Conservation (phyloP, 495 filamentous ascomycete genomes). For the Annulohypoxylon moriforme region DNA sequence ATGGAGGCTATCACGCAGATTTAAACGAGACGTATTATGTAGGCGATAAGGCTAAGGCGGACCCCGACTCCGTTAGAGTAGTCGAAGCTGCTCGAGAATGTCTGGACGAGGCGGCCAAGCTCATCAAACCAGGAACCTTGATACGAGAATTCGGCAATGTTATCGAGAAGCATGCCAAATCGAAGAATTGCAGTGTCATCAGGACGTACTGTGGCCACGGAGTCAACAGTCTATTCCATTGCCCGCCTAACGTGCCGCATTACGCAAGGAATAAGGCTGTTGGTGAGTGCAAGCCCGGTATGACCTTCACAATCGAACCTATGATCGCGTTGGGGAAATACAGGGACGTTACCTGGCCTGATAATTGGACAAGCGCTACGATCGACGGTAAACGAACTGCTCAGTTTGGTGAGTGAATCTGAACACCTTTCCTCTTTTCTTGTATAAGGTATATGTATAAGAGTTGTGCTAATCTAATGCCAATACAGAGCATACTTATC, state of each 20-base stretch:
- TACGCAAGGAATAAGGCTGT: constrained; percentile 94
- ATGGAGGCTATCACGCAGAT: constrained; percentile 88
- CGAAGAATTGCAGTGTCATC: constrained; percentile 80
- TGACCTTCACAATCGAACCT: constrained; percentile 94
- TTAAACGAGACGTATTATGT: constrained; percentile 95
- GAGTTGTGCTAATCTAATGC: constrained; percentile 16
- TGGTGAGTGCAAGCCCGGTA: constrained; percentile 84
- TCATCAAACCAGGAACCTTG: constrained; percentile 87
- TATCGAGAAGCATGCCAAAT: constrained; percentile 89
- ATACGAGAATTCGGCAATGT: constrained; percentile 86
- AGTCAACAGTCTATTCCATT: constrained; percentile 87
- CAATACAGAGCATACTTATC: constrained; percentile 82
- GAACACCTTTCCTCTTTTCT: background rate
- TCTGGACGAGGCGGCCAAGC: constrained; percentile 81
- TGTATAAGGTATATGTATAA: background rate
- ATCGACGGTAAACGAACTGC: constrained; percentile 84
- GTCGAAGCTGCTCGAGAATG: constrained; percentile 86
- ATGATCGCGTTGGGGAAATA: constrained; percentile 89
- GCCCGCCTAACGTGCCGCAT: constrained; percentile 85
- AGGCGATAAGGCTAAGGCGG: constrained; percentile 76
- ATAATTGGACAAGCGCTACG: constrained; percentile 90
- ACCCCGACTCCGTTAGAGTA: constrained; percentile 84
- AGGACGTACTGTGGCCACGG: constrained; percentile 92
- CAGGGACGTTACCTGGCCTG: constrained; percentile 86
- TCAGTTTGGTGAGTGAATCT: constrained; percentile 71